Percentiles rank a stretch among this genome's conserved stretches.
phyloP scores from a whole-genome alignment of 139 green algal species.

The Desmodesmus armatus region DNA sequence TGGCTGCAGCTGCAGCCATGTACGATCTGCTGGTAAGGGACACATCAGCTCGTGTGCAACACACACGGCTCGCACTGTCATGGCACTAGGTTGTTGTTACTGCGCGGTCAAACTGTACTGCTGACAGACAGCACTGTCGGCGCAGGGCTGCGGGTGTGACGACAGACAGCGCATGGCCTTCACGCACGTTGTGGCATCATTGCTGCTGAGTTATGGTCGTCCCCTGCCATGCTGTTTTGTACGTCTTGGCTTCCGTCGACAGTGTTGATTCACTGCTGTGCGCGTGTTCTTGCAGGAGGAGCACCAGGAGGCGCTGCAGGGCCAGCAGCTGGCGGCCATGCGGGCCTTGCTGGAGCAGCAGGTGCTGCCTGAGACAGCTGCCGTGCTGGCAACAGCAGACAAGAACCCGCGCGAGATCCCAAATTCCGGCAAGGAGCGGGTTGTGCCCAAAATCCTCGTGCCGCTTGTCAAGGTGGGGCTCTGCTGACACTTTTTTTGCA shows the following conservation, averaged over 20 bases:
- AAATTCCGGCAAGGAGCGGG: slow-evolving; percentile 17
- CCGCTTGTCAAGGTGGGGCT: slow-evolving; percentile 17
- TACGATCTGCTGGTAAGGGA: slow-evolving; percentile 41
- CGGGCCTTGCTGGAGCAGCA: slow-evolving; percentile 41
- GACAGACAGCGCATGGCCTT: too few species aligned
- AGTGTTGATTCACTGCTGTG: too few species aligned
- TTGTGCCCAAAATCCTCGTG: slow-evolving; percentile 24
- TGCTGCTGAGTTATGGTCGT: too few species aligned
- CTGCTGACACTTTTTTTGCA: neutral
- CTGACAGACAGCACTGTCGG: too few species aligned
- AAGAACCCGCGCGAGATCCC: neutral
- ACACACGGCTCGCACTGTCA: too few species aligned
- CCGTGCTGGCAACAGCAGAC: slow-evolving; percentile 12
- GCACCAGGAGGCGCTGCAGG: slow-evolving; percentile 27
- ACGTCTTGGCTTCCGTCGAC: too few species aligned
- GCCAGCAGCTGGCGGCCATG: slow-evolving; percentile 21
- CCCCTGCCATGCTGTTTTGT: too few species aligned
- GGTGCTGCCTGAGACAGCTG: slow-evolving; percentile 30
- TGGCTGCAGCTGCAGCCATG: slow-evolving; percentile 17
- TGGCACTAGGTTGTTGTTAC: too few species aligned
- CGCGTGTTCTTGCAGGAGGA: slow-evolving; percentile 12
- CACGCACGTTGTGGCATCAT: too few species aligned
- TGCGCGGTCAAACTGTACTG: too few species aligned
- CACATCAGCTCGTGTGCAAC: too few species aligned
- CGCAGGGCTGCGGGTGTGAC: too few species aligned